These are phyloP conservation scores for Leishmania turanica DNA, from an alignment of 208 protist species.

Conservation along the genomic window DNA sequence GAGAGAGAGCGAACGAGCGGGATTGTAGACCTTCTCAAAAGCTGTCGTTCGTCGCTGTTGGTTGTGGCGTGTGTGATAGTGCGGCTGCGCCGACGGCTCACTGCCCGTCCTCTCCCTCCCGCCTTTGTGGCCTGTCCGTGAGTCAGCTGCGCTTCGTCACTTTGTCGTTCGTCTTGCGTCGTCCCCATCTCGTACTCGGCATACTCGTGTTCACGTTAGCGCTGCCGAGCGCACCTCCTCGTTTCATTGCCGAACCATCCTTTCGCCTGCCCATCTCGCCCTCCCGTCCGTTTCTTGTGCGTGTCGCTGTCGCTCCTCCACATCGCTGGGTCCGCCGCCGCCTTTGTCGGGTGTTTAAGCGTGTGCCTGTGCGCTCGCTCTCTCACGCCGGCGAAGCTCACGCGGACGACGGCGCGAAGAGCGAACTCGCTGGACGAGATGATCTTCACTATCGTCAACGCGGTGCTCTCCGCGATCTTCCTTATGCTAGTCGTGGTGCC, in stretches of 20 bases:
- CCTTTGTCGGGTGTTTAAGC: too few species aligned
- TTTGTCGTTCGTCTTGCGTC: not conserved
- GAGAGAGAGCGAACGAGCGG: not conserved
- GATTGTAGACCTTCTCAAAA: not conserved
- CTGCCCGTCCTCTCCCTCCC: not conserved
- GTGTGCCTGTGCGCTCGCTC: too few species aligned
- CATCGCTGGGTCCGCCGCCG: too few species aligned
- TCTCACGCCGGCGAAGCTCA: not conserved
- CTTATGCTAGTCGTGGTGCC: constrained; percentile 60
- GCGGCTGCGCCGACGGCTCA: not conserved
- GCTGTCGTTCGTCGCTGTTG: not conserved
- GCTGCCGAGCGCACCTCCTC: not conserved
- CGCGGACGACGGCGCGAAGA: not conserved
- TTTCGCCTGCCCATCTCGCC: not conserved
- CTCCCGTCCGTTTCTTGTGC: not conserved
- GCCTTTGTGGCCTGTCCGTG: not conserved
- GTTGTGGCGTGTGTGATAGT: not conserved
- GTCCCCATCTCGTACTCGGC: not conserved
- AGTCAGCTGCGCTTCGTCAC: not conserved
- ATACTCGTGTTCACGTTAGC: not conserved
- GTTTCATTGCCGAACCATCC: not conserved
- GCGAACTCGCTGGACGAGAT: constrained; percentile 14
- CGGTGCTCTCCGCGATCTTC: constrained; percentile 54
- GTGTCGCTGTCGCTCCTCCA: not conserved
- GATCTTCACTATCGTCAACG: constrained; percentile 52